Percentiles rank a stretch among this genome's conserved stretches.
Evolutionary conservation across 345 rosid species (phyloP).

Genomic region (Cochlearia excelsa): DNA sequence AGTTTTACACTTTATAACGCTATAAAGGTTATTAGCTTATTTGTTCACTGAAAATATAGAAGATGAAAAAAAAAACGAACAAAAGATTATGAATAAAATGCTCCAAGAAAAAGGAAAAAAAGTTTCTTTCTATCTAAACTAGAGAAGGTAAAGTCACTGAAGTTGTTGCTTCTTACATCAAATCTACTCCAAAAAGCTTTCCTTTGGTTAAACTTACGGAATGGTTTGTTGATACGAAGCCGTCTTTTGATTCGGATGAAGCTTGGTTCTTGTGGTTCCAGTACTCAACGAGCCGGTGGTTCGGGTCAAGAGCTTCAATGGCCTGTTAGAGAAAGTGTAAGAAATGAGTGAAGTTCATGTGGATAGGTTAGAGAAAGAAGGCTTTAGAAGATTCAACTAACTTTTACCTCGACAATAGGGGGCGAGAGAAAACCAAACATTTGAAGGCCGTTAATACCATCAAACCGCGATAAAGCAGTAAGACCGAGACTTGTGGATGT

Average conservation of each 20-base stretch:
- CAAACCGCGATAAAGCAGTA: conserved; percentile 12
- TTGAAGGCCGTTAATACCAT: conserved; percentile 51
- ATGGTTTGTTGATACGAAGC: neutral
- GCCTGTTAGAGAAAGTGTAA: conserved; percentile 40
- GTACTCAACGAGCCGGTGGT: conserved; percentile 56
- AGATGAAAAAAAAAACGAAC: too few species aligned
- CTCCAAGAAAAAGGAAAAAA: too few species aligned
- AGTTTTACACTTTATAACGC: too few species aligned
- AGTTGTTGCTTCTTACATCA: conserved; percentile 16
- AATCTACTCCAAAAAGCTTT: conserved; percentile 37
- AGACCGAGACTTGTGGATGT: neutral
- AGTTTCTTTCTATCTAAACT: too few species aligned
- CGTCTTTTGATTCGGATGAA: neutral
- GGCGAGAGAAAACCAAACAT: conserved; percentile 78
- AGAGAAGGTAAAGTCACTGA: too few species aligned
- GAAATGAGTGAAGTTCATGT: neutral
- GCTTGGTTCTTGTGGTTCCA: conserved; percentile 40
- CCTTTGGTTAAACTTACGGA: neutral
- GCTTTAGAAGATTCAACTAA: neutral
- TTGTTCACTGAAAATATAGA: too few species aligned
- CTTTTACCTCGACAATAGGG: conserved; percentile 50
- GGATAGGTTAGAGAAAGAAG: neutral
- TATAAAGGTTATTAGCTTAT: too few species aligned
- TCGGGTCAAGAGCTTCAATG: conserved; percentile 73
- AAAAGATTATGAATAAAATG: too few species aligned